Evolutionary conservation across 306 rosid genomes (phyloP).

Genomic region (Potentilla sterilis): DNA sequence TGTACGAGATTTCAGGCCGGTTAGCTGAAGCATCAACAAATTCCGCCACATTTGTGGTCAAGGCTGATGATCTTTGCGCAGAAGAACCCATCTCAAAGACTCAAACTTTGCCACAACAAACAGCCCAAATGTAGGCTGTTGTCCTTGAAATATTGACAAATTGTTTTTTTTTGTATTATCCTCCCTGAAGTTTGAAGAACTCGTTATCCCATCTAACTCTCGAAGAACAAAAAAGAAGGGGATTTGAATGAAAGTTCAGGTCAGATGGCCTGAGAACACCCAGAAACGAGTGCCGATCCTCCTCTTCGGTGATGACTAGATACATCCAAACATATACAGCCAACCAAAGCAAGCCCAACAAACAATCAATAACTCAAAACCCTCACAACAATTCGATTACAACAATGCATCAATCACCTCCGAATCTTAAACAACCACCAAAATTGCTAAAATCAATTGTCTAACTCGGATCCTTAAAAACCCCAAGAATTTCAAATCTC

Average conservation of each 20-base stretch:
- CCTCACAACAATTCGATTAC: slow-evolving; percentile 3
- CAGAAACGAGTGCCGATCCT: slow-evolving; percentile 52
- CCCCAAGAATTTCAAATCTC: too few species aligned
- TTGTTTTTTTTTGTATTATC: slow-evolving; percentile 31
- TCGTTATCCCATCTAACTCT: slow-evolving; percentile 71
- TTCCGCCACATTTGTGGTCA: slow-evolving; percentile 61
- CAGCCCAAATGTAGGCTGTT: background rate
- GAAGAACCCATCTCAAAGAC: slow-evolving; percentile 62
- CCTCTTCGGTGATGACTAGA: slow-evolving; percentile 39
- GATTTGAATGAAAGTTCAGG: slow-evolving; percentile 24
- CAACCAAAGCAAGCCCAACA: slow-evolving; percentile 16
- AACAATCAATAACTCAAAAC: slow-evolving; percentile 3
- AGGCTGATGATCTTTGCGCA: slow-evolving; percentile 59
- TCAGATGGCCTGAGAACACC: slow-evolving; percentile 54
- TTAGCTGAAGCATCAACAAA: slow-evolving; percentile 72
- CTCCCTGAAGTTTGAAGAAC: slow-evolving; percentile 68
- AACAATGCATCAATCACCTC: slow-evolving; percentile 17
- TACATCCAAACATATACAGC: slow-evolving; percentile 58
- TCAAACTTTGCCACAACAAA: background rate
- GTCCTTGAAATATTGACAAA: background rate
- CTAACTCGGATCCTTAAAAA: too few species aligned
- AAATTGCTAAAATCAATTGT: too few species aligned
- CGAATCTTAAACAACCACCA: too few species aligned
- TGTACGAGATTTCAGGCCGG: slow-evolving; percentile 39
- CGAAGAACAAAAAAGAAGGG: slow-evolving; percentile 32